Evolutionary conservation across 2,329 filamentous ascomycete species (phyloP), one percentile per base, ranked within the genome.

Genomic region (Penicillium capsulatum): DNA sequence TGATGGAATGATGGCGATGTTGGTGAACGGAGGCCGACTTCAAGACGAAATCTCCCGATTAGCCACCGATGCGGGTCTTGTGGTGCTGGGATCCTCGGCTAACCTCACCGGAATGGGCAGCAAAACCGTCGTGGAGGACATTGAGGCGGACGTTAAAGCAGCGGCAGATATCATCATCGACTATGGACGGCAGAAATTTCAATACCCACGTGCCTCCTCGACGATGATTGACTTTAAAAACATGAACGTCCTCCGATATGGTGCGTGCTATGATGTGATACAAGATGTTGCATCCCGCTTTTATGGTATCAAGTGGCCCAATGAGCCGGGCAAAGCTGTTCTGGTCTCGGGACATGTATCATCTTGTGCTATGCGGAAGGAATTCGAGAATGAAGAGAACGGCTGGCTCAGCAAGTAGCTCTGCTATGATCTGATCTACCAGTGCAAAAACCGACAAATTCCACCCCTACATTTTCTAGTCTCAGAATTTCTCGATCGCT

Each of bases 121-220:
- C 7, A 64, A 62, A 36, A 45, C 28, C 7, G 19, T 38, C 0
- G 46, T 58, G 3, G 57, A 63, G 16, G 55, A 61, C 14, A 61
- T 65, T 17, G 50, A 62, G 39, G 31, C 37, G 2, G 60, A 63
- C 26, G 51, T 64, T 26, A 19, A 35, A 2, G 42, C 38, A 5
- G 50, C 50, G 1, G 61, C 59, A 2, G 53, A 64, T 49, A 46
- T 65, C 3, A 48, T 61, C 5, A 42, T 65, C 9, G 54, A 65
- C 32, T 60, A 64, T 35, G 60, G 62, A 7, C 38, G 50, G 26
- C 48, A 53, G 28, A 51, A 54, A 27, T 61, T 47, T 33, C 34
- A 43, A n/a, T 15, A 47, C 11, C 55, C 57, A 14, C 44, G 58
- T 7, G 38, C 47, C 9, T 51, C 54, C 15, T 60, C 55, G 11